phyloP scores from a whole-genome alignment of 495 filamentous ascomycete species.

The Penicillium flavigenum region DNA sequence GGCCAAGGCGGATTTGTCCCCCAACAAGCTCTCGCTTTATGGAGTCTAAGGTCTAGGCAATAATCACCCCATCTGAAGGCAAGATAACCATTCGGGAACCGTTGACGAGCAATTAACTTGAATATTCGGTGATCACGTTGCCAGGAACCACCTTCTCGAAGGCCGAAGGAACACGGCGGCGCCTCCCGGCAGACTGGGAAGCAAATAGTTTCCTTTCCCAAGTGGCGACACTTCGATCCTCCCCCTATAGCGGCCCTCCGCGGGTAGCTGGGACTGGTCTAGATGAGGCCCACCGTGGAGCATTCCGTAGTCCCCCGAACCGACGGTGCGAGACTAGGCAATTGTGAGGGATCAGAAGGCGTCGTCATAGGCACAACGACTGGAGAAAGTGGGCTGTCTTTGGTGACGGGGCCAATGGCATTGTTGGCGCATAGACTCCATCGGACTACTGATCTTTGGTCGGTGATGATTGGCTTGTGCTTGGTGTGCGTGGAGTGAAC shows the following conservation, averaged over 20 bases:
- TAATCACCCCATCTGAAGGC: not conserved
- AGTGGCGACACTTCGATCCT: slow-evolving; percentile 20
- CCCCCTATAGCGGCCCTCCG: slow-evolving; percentile 13
- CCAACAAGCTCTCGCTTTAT: not conserved
- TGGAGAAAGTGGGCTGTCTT: slow-evolving; percentile 8
- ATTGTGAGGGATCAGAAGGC: slow-evolving; percentile 5
- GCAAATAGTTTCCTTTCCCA: slow-evolving; percentile 21
- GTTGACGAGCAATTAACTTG: slow-evolving; percentile 16
- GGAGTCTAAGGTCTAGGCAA: not conserved
- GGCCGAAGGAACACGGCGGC: slow-evolving; percentile 22
- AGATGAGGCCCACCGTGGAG: slow-evolving; percentile 29
- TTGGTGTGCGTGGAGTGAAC: slow-evolving; percentile 11
- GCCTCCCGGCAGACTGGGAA: slow-evolving; percentile 24
- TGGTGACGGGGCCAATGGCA: slow-evolving; percentile 15
- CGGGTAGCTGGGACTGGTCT: slow-evolving; percentile 27
- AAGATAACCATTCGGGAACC: slow-evolving; percentile 2
- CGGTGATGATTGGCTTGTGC: slow-evolving; percentile 8
- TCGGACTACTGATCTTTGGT: slow-evolving; percentile 20
- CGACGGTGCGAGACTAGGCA: slow-evolving; percentile 13
- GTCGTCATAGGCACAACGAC: not conserved
- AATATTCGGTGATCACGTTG: slow-evolving; percentile 8
- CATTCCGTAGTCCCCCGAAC: slow-evolving; percentile 29
- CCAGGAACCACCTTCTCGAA: slow-evolving; percentile 26
- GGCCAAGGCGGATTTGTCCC: not conserved
- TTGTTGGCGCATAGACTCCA: slow-evolving; percentile 22